Evolutionary conservation across 495 filamentous ascomycete genomes (phyloP).

Genomic region (Daldinia vernicosa): DNA sequence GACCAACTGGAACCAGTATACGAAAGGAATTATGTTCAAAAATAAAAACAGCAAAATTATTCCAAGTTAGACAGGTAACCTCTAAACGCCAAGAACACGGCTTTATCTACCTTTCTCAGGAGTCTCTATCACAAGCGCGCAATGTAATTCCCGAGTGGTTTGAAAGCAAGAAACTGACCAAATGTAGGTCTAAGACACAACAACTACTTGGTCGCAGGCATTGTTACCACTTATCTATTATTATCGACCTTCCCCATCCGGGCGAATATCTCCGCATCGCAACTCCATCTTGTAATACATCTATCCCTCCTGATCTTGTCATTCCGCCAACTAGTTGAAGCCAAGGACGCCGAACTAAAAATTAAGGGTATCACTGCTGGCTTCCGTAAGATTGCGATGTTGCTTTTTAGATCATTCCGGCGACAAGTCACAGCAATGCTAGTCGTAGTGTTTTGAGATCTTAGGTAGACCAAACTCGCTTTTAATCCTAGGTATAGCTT

Average conservation of each 20-base stretch:
- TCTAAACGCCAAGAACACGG: not conserved
- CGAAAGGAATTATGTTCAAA: not conserved
- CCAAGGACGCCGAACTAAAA: not conserved
- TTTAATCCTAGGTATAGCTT: not conserved
- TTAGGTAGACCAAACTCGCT: too few relatives aligned
- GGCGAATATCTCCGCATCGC: not conserved
- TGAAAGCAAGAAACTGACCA: not conserved
- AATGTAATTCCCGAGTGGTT: not conserved
- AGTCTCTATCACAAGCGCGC: not conserved
- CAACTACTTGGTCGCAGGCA: not conserved
- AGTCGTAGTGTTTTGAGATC: not conserved
- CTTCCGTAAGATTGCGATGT: not conserved
- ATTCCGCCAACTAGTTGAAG: not conserved
- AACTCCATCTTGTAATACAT: not conserved
- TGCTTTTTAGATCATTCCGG: not conserved
- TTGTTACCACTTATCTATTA: not conserved
- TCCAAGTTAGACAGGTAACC: not conserved
- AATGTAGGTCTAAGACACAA: not conserved
- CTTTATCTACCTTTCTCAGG: not conserved
- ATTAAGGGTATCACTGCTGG: not conserved
- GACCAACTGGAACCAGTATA: not conserved
- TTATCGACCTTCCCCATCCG: constrained; percentile 1
- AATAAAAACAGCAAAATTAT: not conserved
- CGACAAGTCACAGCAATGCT: not conserved
- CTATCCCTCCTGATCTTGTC: not conserved